Percentiles rank a stretch among this genome's conserved stretches.
Evolutionary conservation across 306 rosid species (phyloP).

Genomic region (Hippophae gyantsensis): DNA sequence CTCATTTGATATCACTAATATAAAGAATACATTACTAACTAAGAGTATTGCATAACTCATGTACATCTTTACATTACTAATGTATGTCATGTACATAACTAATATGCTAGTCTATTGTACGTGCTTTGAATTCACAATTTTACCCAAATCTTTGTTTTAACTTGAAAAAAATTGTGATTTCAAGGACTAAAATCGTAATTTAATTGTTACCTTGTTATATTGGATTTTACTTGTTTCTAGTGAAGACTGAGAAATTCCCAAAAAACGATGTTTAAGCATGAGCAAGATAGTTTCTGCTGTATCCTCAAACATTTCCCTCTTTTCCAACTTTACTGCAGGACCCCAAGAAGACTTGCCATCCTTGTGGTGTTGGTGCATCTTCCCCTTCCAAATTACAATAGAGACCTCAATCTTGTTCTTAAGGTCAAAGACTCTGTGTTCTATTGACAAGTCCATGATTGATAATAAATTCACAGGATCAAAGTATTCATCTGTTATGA

Average conservation of each 20-base stretch:
- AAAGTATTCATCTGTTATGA: constrained; percentile 63
- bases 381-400: constrained; percentile 85
- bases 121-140: no score
- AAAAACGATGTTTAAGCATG: constrained; percentile 63
- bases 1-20: no score
- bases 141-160: no score
- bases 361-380: constrained; percentile 52
- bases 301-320: constrained; percentile 83
- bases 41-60: no score
- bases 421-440: constrained; percentile 73
- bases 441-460: constrained; percentile 61
- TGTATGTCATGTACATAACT: no score
- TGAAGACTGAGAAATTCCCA: constrained; percentile 87
- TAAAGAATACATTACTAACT: no score
- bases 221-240: constrained; percentile 90
- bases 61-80: no score
- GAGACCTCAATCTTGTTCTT: constrained; percentile 86
- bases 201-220: constrained; percentile 52
- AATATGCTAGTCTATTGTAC: no score
- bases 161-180: no score
- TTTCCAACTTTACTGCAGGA: constrained; percentile 75
- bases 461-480: constrained; percentile 59
- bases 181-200: no score
- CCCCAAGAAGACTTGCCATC: constrained; percentile 77
- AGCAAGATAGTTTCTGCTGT: constrained; percentile 75